Evolutionary conservation across 371 early-diverging fungal genomes (phyloP).

Genomic region (Zychaea mexicana): DNA sequence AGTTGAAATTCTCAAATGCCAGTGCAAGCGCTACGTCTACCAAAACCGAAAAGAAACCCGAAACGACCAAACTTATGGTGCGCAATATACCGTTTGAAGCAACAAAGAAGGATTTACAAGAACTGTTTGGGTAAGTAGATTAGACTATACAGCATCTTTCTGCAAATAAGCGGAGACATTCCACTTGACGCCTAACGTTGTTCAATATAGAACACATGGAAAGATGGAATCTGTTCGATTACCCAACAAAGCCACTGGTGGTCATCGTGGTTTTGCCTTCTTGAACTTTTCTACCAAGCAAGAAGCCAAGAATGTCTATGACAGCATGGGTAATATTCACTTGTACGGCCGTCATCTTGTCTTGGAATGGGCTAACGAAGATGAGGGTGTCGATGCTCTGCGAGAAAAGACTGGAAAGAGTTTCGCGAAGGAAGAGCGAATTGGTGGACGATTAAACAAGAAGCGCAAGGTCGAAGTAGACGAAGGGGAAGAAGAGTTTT

Average conservation of each 20-base stretch:
- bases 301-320: slow-evolving; percentile 91
- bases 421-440: slow-evolving; percentile 61
- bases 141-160: no score
- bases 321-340: slow-evolving; percentile 91
- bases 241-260: slow-evolving; percentile 94
- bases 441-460: slow-evolving; percentile 48
- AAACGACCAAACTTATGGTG: slow-evolving; percentile 86
- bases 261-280: slow-evolving; percentile 98
- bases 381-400: slow-evolving; percentile 61
- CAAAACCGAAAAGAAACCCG: slow-evolving; percentile 35
- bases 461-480: slow-evolving; percentile 58
- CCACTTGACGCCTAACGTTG: neutral
- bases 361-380: slow-evolving; percentile 94
- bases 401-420: slow-evolving; percentile 71
- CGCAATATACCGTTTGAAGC: slow-evolving; percentile 99
- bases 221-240: slow-evolving; percentile 94
- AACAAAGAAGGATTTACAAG: slow-evolving; percentile 90
- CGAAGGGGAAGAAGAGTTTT: slow-evolving; percentile 23
- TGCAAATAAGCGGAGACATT: neutral
- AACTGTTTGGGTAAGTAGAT: slow-evolving; percentile 83
- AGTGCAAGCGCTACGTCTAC: slow-evolving; percentile 72
- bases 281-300: slow-evolving; percentile 94
- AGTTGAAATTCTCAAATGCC: slow-evolving; percentile 82
- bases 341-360: slow-evolving; percentile 99
- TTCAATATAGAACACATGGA: slow-evolving; percentile 72